Evolutionary conservation across 768 basidiomycete species (phyloP), one percentile per base, ranked within the genome.

Genomic region (Amanita exitialis): DNA sequence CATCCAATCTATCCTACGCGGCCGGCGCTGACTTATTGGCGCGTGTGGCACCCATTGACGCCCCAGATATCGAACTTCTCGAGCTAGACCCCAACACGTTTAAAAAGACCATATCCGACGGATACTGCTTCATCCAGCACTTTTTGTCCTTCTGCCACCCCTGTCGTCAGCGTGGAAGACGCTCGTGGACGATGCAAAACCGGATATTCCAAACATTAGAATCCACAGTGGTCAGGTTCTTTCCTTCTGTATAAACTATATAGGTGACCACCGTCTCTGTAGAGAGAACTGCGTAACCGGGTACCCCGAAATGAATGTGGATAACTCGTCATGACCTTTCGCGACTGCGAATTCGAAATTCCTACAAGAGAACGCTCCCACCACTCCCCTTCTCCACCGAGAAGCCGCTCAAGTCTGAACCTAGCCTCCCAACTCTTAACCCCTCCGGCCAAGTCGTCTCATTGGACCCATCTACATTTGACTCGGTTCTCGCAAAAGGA

Each of bases 61-160:
- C 15, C 15, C 16, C 28, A 5, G 18, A 30, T 5, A 16, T 28
- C 16, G 18, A 43, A 1, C 28, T 44, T 18, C 34, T 43, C 38
- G 62, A 69, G 52, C 75, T 90, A 42, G 81, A 76, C 0, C 77
- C 82, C 3, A 74, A 78, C 42, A 77, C 74, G 54, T 89, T 90
- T 63, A 61, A 75, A 7, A 51, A 68, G 12, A 70, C 77, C 0
- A 72, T 78, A 16, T 58, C 73, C 0, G 58, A 72, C 0, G 87
- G 86, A n/a, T 67, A 80, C 3, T 88, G 83, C 84, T 81, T 94
- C 53, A 70, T 95, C 44, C 91, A 95, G 58, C 85, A 88, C 64
- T 96, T 80, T 62, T 92, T 88, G 1, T 93, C 93, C 0, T 84
- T 82, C 60, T 96, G 93, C 58, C 62, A 65, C 3, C 92, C 95